Evolutionary conservation across 352 stramenopile species (phyloP).

Genomic region (Pythium inflatum): DNA sequence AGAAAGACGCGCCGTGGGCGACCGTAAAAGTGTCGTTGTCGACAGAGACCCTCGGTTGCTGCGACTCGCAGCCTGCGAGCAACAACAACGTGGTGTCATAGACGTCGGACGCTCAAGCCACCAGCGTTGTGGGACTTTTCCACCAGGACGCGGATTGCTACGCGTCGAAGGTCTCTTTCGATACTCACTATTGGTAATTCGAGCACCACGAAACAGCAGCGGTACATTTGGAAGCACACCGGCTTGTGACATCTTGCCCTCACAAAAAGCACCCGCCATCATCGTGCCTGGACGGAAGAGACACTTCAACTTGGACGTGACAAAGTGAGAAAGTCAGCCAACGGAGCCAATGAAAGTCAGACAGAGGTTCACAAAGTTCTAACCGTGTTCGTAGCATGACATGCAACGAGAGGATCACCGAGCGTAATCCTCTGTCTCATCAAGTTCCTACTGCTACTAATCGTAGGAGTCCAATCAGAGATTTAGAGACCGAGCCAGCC

Average conservation of each 20-base stretch:
- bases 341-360: too few relatives aligned
- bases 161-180: slow-evolving; percentile 67
- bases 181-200: slow-evolving; percentile 54
- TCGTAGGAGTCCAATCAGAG: not conserved
- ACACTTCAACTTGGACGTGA: too few relatives aligned
- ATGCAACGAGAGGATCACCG: too few relatives aligned
- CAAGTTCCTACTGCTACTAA: too few relatives aligned
- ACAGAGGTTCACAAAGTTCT: too few relatives aligned
- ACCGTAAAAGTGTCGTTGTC: too few relatives aligned
- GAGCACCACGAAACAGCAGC: slow-evolving; percentile 53
- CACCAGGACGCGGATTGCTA: slow-evolving; percentile 60
- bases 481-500: slow-evolving; percentile 34
- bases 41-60: slow-evolving; percentile 30
- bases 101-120: slow-evolving; percentile 2
- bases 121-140: slow-evolving; percentile 50
- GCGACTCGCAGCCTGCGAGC: slow-evolving; percentile 7
- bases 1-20: too few relatives aligned
- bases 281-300: too few relatives aligned
- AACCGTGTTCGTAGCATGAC: too few relatives aligned
- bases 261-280: too few relatives aligned
- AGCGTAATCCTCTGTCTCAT: too few relatives aligned
- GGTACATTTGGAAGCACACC: slow-evolving; percentile 58
- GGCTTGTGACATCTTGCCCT: slow-evolving; percentile 43
- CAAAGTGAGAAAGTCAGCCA: too few relatives aligned
- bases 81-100: slow-evolving; percentile 1